Evolutionary conservation across 1,139 yeast genomes (phyloP).

Genomic region (Taiozyma sp.): DNA sequence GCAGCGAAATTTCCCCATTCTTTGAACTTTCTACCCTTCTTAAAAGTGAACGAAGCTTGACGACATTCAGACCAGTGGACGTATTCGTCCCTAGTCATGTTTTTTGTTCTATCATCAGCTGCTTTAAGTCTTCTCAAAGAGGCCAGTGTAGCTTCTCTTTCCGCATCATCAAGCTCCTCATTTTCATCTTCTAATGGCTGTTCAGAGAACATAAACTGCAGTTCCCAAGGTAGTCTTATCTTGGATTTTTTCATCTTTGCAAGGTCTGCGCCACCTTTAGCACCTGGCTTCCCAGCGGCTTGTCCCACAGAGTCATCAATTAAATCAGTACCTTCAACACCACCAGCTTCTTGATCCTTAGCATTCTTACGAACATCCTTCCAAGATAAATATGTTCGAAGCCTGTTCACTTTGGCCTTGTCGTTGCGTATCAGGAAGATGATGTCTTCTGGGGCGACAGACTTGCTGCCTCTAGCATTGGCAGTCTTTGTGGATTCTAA

Average conservation of each 20-base stretch:
- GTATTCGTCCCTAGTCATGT: slow-evolving; percentile 95
- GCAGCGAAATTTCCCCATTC: slow-evolving; percentile 94
- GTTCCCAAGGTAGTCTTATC: slow-evolving; percentile 91
- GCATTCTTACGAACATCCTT: slow-evolving; percentile 97
- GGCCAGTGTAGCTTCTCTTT: slow-evolving; percentile 84
- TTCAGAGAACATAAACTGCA: slow-evolving; percentile 89
- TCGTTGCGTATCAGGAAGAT: slow-evolving; percentile 91
- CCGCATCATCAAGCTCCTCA: slow-evolving; percentile 71
- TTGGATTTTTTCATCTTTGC: slow-evolving; percentile 71
- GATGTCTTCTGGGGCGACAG: slow-evolving; percentile 88
- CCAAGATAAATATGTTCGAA: slow-evolving; percentile 92
- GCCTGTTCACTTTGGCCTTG: slow-evolving; percentile 86
- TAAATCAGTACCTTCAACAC: slow-evolving; percentile 29
- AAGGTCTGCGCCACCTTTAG: slow-evolving; percentile 43
- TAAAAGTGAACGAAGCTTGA: slow-evolving; percentile 93
- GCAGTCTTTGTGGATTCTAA: slow-evolving; percentile 79
- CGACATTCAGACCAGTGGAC: slow-evolving; percentile 99
- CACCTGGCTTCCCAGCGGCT: slow-evolving; percentile 22
- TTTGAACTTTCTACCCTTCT: slow-evolving; percentile 87
- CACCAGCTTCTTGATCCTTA: slow-evolving; percentile 81
- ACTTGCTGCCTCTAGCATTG: slow-evolving; percentile 72
- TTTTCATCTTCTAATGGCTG: slow-evolving; percentile 84
- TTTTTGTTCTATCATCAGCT: slow-evolving; percentile 90
- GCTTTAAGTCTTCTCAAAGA: slow-evolving; percentile 81
- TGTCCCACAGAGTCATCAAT: slow-evolving; percentile 34